Percentiles rank a stretch among this genome's conserved stretches.
phyloP scores from a whole-genome alignment of 495 filamentous ascomycete genomes.

The Tetracladium setigerum region DNA sequence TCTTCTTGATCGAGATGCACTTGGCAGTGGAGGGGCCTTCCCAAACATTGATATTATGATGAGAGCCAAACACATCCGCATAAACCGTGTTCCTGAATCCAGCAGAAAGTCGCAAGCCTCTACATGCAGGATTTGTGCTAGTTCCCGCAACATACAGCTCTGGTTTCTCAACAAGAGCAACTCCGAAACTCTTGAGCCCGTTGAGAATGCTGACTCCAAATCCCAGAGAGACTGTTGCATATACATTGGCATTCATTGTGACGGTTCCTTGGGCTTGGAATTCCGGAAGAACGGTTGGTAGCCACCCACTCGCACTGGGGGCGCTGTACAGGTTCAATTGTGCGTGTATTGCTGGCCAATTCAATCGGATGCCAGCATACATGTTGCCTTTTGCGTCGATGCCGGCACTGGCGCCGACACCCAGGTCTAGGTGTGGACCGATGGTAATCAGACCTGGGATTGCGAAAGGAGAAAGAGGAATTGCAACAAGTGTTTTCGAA shows the following conservation, averaged over 20 bases:
- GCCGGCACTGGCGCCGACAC: background rate
- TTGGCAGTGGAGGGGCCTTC: background rate
- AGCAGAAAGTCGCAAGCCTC: background rate
- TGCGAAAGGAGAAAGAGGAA: background rate
- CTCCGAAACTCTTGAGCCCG: background rate
- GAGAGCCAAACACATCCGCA: background rate
- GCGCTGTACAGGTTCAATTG: constrained; percentile 1
- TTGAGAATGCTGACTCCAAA: background rate
- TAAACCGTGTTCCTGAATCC: background rate
- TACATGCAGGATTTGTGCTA: background rate
- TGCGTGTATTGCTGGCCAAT: background rate
- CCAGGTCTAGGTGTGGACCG: background rate
- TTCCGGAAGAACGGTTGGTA: background rate
- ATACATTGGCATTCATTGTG: background rate
- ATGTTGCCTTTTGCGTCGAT: background rate
- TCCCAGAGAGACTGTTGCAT: background rate
- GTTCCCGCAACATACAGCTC: background rate
- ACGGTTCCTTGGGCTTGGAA: background rate
- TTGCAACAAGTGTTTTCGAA: background rate
- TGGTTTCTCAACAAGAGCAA: background rate
- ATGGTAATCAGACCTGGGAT: background rate
- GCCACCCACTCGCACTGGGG: background rate
- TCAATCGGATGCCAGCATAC: background rate
- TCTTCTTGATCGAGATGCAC: background rate
- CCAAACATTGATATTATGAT: background rate